Base-by-base conservation (phyloP, 495 filamentous ascomycete genomes). In the Penicillium canescens region DNA sequence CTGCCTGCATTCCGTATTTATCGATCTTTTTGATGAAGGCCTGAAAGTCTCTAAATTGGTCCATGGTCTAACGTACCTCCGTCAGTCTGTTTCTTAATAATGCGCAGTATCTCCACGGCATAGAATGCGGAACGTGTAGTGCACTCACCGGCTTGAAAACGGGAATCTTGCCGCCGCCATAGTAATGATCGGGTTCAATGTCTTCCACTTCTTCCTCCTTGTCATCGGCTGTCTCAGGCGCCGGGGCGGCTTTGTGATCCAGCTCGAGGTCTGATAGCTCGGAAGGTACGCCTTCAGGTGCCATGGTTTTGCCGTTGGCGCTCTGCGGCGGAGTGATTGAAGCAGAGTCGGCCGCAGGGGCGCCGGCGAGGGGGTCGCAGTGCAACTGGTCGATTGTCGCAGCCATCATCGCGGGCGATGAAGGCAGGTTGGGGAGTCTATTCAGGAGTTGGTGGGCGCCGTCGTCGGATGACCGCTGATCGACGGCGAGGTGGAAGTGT, bases 1-100 rank as follows among this genome's bases (percentile, higher is more conserved):
- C 94, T 12, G 91, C 91, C 72, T 89, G 88, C 94, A 98, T 98
- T 60, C 94, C 94, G 69, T 97, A 95, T 54, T 86, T 85, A 67
- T 98, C 88, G 56, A 98, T 84, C 68, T 88, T 94, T 41, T 85
- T 79, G 76, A 96, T 86, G 72, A 92, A 98, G 54, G 78, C 78
- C 68, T 91, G 89, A 74, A 98, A 98, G 69, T 89, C 89, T 49
- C 82, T 80, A 73, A 98, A 98, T 75, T 98, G 91, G 42, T 87
- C 82, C 91, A 96, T 93, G 42, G 87, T 91, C 79, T 89, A 53
- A 39, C 45, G 16, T 46, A 54, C 37, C 18, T 7, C 8, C 8
- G 46, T 62, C 47, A 63, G 62, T 62, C 26, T 62, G 52, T 6
- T n/a, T 31, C 54, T 37, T 5, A 7, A 50, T 24, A 1, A 2